Percentiles rank a stretch among this genome's conserved stretches.
Conservation (phyloP, 768 basidiomycete species). For the Mycena maculata region DNA sequence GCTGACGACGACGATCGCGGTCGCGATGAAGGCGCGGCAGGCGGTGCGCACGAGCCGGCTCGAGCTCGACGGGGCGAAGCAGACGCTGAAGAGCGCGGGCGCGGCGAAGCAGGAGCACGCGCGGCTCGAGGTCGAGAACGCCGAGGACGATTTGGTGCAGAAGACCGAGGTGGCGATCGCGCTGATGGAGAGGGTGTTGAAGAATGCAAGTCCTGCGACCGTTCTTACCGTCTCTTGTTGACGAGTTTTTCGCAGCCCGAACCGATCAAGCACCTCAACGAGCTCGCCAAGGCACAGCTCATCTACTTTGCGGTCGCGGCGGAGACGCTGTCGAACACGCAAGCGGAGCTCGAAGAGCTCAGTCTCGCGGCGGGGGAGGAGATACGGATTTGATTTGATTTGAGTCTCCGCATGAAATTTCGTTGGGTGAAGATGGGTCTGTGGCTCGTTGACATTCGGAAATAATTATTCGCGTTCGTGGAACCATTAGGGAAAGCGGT, state of each 20-base stretch:
- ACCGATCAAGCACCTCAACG: slow-evolving; percentile 92
- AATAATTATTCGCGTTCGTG: too few species aligned
- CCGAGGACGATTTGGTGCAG: slow-evolving; percentile 95
- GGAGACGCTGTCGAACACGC: slow-evolving; percentile 81
- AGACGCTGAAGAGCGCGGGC: slow-evolving; percentile 83
- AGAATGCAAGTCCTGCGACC: slow-evolving; percentile 74
- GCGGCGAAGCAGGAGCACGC: slow-evolving; percentile 91
- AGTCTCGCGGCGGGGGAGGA: slow-evolving; percentile 85
- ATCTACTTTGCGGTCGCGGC: slow-evolving; percentile 80
- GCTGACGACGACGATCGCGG: slow-evolving; percentile 80
- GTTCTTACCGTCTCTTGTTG: slow-evolving; percentile 5
- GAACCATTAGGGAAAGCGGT: too few species aligned
- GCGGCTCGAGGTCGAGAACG: slow-evolving; percentile 90
- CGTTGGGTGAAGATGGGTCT: too few species aligned
- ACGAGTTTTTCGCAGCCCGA: slow-evolving; percentile 76
- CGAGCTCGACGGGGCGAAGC: slow-evolving; percentile 92
- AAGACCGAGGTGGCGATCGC: slow-evolving; percentile 98
- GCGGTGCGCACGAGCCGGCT: slow-evolving; percentile 83
- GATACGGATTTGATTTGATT: not conserved
- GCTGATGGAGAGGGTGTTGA: slow-evolving; percentile 96
- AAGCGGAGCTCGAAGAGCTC: slow-evolving; percentile 94
- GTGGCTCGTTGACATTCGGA: too few species aligned
- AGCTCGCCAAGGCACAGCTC: slow-evolving; percentile 91
- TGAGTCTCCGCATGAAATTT: too few species aligned
- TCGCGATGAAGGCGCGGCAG: slow-evolving; percentile 93